Base-by-base conservation (phyloP, 2,329 filamentous ascomycete species). In the Neophaeococcomyces aloes region DNA sequence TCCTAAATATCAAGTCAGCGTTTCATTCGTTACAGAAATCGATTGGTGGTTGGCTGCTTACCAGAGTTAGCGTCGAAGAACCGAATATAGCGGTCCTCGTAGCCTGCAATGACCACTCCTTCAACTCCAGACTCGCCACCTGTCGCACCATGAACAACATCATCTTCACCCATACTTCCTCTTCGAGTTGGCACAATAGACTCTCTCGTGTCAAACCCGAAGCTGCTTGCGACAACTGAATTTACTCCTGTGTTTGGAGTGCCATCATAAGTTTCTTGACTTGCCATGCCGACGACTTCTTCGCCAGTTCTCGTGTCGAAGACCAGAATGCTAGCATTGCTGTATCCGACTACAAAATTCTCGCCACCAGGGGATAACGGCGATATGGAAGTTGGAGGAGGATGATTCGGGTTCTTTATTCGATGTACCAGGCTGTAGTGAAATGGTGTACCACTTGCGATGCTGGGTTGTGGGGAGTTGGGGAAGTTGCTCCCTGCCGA, bases 51-150 rank as follows among this genome's bases (percentile, higher is more conserved):
- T 7, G 21, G 35, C 31, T 27, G 32, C n/a, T 13, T 11, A 96
- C 91, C 91, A 66, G 86, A 94, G 61, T 98, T 96, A 50, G 91
- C 91, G 70, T 98, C 91, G 62, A 94, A 98, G 72, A 98, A 94
- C 53, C 89, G 76, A 55, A 98, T 87, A 58, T 87, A 95, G 55
- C 85, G 81, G 66, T 98, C 91, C 68, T 98, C 91, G 60, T 98
- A 89, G 52, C 91, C 91, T 49, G 85, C 93, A 52, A 98, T 95
- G 46, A 98, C 84, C 17, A 93, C 85, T 10, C 91, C 91, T 63
- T 95, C 88, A 1, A 94, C 80, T 27, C 83, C 83, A 45, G 82
- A 86, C 40, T 80, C 83, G 6, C 81, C 80, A 18, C 85, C 84
- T 8, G 91, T 96, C 4, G 89, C 86, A 1, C 87, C 86, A 33